Evolutionary conservation across 495 filamentous ascomycete species (phyloP).

Genomic region (Xylaria bambusicola): DNA sequence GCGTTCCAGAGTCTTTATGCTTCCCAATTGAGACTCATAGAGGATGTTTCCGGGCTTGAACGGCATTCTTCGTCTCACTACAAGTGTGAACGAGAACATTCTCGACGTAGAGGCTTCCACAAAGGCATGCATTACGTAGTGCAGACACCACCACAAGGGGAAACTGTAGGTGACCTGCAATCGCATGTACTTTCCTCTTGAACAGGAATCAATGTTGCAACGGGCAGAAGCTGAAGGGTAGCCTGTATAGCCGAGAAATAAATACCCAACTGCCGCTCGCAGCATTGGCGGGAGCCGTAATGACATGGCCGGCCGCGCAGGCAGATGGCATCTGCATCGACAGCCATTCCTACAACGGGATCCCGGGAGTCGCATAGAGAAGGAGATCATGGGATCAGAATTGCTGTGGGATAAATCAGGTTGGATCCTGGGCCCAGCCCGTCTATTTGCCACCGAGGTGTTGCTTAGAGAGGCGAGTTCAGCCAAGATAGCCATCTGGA

Average conservation of each 20-base stretch:
- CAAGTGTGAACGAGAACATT: not conserved
- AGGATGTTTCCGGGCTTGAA: not conserved
- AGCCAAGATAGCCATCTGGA: not conserved
- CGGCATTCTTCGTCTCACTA: not conserved
- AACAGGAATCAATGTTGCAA: not conserved
- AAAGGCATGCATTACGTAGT: not conserved
- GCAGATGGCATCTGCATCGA: not conserved
- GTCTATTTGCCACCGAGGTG: not conserved
- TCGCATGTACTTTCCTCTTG: not conserved
- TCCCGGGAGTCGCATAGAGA: not conserved
- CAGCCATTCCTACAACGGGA: not conserved
- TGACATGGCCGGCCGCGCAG: not conserved
- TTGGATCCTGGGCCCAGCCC: not conserved
- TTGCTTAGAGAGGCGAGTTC: not conserved
- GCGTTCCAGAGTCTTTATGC: not conserved
- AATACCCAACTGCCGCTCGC: not conserved
- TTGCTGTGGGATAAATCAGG: not conserved
- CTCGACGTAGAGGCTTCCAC: not conserved
- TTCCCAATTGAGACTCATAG: not conserved
- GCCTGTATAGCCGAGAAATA: not conserved
- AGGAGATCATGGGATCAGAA: not conserved
- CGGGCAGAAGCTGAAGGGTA: constrained; percentile 1
- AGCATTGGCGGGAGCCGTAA: not conserved
- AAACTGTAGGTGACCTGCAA: not conserved
- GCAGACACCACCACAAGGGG: not conserved